phyloP scores from a whole-genome alignment of 208 protist genomes.

The Herpetomonas samuelpessoai region DNA sequence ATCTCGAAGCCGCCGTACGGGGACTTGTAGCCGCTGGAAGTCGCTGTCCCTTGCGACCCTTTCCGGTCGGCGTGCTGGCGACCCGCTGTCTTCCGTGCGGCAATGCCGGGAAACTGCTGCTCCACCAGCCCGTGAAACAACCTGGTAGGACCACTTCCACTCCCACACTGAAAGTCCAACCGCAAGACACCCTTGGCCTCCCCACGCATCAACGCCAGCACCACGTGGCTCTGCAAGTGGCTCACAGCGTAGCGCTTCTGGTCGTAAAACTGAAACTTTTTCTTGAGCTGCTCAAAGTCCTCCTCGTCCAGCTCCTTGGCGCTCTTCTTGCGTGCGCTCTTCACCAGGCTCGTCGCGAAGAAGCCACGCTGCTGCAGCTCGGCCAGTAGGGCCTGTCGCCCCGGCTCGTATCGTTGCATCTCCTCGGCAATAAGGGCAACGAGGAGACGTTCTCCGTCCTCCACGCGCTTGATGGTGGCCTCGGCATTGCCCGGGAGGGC shows the following conservation, averaged over 20 bases:
- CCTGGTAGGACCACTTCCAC: conserved; percentile 10
- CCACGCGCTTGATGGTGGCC: conserved; percentile 18
- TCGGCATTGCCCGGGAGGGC: conserved; percentile 25
- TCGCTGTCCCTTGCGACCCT: background rate
- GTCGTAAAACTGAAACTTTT: conserved; percentile 70
- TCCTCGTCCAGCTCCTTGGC: conserved; percentile 58
- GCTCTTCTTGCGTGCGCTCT: conserved; percentile 52
- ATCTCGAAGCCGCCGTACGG: conserved; percentile 20
- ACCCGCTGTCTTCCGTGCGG: background rate
- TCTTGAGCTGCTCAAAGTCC: conserved; percentile 44
- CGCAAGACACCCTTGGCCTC: conserved; percentile 65
- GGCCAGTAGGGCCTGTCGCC: conserved; percentile 36
- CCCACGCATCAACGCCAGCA: conserved; percentile 68
- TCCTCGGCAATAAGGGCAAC: conserved; percentile 66
- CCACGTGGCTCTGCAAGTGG: conserved; percentile 43
- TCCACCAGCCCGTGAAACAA: conserved; percentile 25
- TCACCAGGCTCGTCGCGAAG: conserved; percentile 34
- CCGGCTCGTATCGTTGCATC: conserved; percentile 50
- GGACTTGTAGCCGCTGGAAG: background rate
- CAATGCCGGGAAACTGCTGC: background rate
- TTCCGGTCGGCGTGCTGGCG: background rate
- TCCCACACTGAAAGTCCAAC: conserved; percentile 32
- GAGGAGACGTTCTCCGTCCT: conserved; percentile 53
- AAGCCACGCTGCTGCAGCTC: conserved; percentile 32
- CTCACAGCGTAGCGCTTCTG: conserved; percentile 37